These are phyloP conservation scores for Pseudoturritis turrita DNA, from an alignment of 345 rosid species.

Conservation along the genomic window DNA sequence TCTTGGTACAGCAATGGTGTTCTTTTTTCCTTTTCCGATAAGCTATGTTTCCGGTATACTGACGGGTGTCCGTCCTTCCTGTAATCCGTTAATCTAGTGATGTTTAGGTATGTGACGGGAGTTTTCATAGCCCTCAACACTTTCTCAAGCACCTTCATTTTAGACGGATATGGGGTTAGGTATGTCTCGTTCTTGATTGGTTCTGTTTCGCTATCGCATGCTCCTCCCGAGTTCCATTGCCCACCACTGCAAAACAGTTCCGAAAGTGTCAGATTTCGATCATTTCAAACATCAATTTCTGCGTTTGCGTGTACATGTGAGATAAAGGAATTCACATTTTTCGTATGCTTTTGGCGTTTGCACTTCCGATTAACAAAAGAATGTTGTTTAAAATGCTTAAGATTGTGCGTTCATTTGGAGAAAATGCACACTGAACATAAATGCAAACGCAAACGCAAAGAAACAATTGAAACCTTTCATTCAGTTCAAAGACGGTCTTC, in stretches of 20 bases:
- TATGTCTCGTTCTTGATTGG: slow-evolving; percentile 81
- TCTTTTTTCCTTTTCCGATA: slow-evolving; percentile 44
- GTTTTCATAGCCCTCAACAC: slow-evolving; percentile 77
- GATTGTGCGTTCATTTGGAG: too few relatives aligned
- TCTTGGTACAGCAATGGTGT: slow-evolving; percentile 63
- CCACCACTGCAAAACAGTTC: slow-evolving; percentile 63
- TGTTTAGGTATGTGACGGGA: slow-evolving; percentile 73
- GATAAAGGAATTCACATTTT: too few relatives aligned
- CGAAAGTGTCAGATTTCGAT: not conserved
- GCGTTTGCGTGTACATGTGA: too few relatives aligned
- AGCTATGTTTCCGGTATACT: slow-evolving; percentile 54
- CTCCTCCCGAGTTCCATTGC: slow-evolving; percentile 99
- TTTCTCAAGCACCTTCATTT: slow-evolving; percentile 70
- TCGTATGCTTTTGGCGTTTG: too few relatives aligned
- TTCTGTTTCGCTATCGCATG: slow-evolving; percentile 76
- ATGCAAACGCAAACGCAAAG: not conserved
- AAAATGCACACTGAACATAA: too few relatives aligned
- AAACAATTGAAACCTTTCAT: not conserved
- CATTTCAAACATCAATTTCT: too few relatives aligned
- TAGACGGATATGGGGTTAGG: slow-evolving; percentile 58
- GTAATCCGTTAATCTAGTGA: slow-evolving; percentile 81
- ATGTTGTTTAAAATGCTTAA: too few relatives aligned
- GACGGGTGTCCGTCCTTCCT: slow-evolving; percentile 97
- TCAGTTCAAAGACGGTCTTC: not conserved
- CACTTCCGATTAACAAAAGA: too few relatives aligned